Conservation (phyloP, 805 yeast genomes). For the Starmera quercuum region DNA sequence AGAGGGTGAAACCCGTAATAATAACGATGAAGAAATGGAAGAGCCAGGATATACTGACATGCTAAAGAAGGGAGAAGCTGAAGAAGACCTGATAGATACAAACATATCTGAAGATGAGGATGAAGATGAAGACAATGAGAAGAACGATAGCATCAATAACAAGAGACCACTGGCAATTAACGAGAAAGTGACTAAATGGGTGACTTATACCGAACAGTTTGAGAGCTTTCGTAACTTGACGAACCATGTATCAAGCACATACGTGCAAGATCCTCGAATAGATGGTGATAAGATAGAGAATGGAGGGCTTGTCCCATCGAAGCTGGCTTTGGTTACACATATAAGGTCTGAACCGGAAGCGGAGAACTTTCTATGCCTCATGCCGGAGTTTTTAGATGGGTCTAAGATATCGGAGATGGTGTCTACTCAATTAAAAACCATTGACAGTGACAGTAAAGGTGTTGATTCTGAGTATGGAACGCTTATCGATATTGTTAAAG, state of each 20-base stretch:
- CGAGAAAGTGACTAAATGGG: background rate
- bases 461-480: background rate
- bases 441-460: background rate
- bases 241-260: background rate
- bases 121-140: background rate
- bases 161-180: background rate
- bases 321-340: background rate
- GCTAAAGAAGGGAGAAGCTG: too few relatives aligned
- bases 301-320: background rate
- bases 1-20: background rate
- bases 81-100: background rate
- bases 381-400: background rate
- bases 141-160: background rate
- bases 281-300: background rate
- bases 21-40: too few relatives aligned
- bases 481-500: background rate
- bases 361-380: background rate
- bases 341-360: background rate
- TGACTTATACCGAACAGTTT: background rate
- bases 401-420: background rate
- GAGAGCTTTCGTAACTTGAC: background rate
- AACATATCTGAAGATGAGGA: background rate
- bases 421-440: background rate
- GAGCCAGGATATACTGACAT: background rate
- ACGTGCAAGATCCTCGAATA: background rate